Percentiles rank a stretch among this genome's conserved stretches.
phyloP scores from a whole-genome alignment of 2,329 filamentous ascomycete genomes.

The Phaeosphaeria sp. region DNA sequence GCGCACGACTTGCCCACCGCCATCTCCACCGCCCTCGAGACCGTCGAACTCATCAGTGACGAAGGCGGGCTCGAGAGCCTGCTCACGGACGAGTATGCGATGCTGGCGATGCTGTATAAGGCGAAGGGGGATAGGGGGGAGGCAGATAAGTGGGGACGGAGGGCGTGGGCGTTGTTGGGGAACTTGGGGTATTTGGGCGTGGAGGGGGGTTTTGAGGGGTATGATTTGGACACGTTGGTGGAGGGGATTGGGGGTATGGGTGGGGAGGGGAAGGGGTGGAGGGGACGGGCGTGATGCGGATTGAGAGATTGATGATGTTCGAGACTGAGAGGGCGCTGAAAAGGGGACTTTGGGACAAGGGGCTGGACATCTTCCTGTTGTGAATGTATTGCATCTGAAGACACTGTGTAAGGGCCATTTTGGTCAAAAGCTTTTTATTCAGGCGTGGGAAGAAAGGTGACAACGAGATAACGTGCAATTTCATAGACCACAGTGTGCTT shows the following conservation, averaged over 20 bases:
- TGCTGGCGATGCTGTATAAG: conserved; percentile 22
- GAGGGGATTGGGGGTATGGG: conserved; percentile 9
- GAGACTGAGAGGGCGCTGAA: no score
- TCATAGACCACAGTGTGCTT: neutral
- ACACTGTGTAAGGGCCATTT: no score
- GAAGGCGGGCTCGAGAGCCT: conserved; percentile 18
- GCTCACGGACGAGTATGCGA: conserved; percentile 24
- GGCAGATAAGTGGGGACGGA: conserved; percentile 17
- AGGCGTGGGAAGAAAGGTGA: neutral
- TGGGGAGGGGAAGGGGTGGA: conserved; percentile 3
- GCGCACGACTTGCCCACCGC: conserved; percentile 9
- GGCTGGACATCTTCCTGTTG: no score
- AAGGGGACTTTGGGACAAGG: no score
- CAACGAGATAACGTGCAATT: neutral
- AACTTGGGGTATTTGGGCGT: conserved; percentile 26
- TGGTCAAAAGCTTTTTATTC: no score
- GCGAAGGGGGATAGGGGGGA: conserved; percentile 11
- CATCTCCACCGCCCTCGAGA: conserved; percentile 16
- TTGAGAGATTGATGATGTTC: no score
- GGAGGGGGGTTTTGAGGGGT: conserved; percentile 12
- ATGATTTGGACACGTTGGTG: conserved; percentile 23
- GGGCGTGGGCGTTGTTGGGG: conserved; percentile 6
- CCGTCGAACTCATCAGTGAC: conserved; percentile 19
- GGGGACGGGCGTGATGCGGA: neutral
- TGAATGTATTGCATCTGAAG: no score